Evolutionary conservation across 1,284 basidiomycete species (phyloP).

Genomic region (Naganishia liquefaciens): DNA sequence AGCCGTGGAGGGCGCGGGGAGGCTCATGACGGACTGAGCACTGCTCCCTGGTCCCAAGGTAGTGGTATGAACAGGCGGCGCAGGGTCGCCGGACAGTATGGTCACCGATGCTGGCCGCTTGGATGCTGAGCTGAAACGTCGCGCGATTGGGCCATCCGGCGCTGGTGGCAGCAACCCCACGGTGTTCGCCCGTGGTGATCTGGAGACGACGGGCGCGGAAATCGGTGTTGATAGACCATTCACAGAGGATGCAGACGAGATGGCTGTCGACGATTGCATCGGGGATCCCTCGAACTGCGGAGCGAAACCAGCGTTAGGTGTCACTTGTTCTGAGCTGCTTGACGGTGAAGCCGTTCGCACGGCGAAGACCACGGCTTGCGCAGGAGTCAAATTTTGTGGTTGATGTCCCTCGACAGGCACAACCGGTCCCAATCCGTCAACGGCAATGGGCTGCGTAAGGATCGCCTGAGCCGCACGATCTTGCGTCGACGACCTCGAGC

Average conservation of each 20-base stretch:
- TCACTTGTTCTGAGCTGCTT: conserved; percentile 1
- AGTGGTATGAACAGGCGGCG: conserved; percentile 4
- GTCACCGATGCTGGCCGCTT: conserved; percentile 10
- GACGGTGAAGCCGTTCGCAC: conserved; percentile 13
- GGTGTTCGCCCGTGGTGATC: background rate
- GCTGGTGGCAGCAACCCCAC: background rate
- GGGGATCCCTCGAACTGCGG: conserved; percentile 2
- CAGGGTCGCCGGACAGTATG: conserved; percentile 11
- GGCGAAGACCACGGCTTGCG: conserved; percentile 22
- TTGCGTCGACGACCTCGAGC: conserved; percentile 16
- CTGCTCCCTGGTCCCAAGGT: conserved; percentile 2
- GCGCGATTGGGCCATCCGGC: background rate
- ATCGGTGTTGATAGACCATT: background rate
- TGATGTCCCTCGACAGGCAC: background rate
- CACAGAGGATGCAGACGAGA: background rate
- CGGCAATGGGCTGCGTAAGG: conserved; percentile 20
- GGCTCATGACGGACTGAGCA: conserved; percentile 25
- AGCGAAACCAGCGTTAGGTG: background rate
- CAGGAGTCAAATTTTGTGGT: conserved; percentile 5
- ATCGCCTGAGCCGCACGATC: conserved; percentile 18
- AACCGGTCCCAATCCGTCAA: conserved; percentile 21
- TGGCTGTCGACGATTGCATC: conserved; percentile 13
- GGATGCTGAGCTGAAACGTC: conserved; percentile 20
- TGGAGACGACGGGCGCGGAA: background rate
- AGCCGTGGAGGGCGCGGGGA: conserved; percentile 2